Evolutionary conservation across 2,329 filamentous ascomycete genomes (phyloP).

Genomic region (Xylaria sp.): DNA sequence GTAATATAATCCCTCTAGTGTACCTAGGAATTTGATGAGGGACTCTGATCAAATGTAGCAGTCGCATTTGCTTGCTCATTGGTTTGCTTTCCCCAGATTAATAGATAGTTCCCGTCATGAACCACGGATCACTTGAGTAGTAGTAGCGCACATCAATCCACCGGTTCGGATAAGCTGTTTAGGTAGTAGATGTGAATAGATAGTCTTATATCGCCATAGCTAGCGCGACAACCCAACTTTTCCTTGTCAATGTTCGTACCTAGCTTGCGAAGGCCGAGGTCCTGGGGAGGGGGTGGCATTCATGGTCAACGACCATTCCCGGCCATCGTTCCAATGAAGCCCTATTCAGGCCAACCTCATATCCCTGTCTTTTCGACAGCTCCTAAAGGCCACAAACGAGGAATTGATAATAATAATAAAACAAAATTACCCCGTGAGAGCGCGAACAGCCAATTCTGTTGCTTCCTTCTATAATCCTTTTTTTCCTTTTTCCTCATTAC

Average conservation of each 20-base stretch:
- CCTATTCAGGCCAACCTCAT: constrained; percentile 16
- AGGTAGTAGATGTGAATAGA: constrained; percentile 1
- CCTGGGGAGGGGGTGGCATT: constrained; percentile 22
- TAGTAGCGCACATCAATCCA: constrained; percentile 5
- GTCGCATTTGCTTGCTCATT: constrained; percentile 30
- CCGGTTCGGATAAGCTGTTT: constrained; percentile 6
- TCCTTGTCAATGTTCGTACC: background rate
- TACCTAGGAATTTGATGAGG: constrained; percentile 15
- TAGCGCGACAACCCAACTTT: constrained; percentile 27
- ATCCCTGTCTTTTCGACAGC: constrained; percentile 25
- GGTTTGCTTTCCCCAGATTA: constrained; percentile 27
- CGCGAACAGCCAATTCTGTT: constrained; percentile 39
- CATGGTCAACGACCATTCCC: constrained; percentile 14
- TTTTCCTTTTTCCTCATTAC: constrained; percentile 38
- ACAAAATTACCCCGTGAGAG: constrained; percentile 42
- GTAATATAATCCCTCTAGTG: constrained; percentile 8
- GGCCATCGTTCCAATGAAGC: constrained; percentile 21
- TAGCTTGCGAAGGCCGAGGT: constrained; percentile 27
- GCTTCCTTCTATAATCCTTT: constrained; percentile 43
- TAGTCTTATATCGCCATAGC: constrained; percentile 8
- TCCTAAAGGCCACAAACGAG: constrained; percentile 8
- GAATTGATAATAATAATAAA: constrained; percentile 26
- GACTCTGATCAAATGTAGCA: constrained; percentile 15
- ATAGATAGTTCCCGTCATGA: constrained; percentile 27
- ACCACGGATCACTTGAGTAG: constrained; percentile 22